phyloP scores from a whole-genome alignment of 139 green algal species.

The Tetradesmus obliquus region DNA sequence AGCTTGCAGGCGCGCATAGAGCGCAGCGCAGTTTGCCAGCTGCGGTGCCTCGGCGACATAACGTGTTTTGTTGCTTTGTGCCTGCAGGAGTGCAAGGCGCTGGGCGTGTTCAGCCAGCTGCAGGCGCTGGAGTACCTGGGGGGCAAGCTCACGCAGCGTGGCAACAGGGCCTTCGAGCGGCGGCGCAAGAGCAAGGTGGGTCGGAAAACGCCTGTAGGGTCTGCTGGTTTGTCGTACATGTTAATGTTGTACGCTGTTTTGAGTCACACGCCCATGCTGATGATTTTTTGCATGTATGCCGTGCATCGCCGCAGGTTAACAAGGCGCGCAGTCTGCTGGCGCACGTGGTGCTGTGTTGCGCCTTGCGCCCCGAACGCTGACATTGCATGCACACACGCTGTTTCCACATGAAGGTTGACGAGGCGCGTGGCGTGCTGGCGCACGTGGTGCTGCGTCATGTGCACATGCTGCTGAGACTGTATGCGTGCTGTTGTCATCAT shows the following conservation, averaged over 20 bases:
- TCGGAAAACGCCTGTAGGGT: neutral
- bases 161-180: conserved; percentile 42
- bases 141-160: conserved; percentile 53
- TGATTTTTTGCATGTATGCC: too few relatives aligned
- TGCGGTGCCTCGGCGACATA: too few relatives aligned
- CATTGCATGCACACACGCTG: neutral
- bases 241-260: too few relatives aligned
- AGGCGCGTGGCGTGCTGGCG: conserved; percentile 94
- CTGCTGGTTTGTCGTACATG: neutral
- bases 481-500: neutral
- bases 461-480: neutral
- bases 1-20: too few relatives aligned
- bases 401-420: conserved; percentile 70
- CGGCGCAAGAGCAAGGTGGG: conserved; percentile 66
- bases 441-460: conserved; percentile 86
- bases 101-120: conserved; percentile 87
- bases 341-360: neutral
- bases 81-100: conserved; percentile 82
- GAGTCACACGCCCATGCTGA: too few relatives aligned
- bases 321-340: conserved; percentile 94
- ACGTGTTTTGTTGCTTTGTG: too few relatives aligned
- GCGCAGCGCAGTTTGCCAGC: too few relatives aligned
- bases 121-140: conserved; percentile 96
- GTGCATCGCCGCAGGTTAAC: conserved; percentile 66
- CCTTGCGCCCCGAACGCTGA: too few relatives aligned